These are phyloP conservation scores for Schizochytrium sp. DNA, from an alignment of 108 stramenopile genomes.

Conservation along the genomic window DNA sequence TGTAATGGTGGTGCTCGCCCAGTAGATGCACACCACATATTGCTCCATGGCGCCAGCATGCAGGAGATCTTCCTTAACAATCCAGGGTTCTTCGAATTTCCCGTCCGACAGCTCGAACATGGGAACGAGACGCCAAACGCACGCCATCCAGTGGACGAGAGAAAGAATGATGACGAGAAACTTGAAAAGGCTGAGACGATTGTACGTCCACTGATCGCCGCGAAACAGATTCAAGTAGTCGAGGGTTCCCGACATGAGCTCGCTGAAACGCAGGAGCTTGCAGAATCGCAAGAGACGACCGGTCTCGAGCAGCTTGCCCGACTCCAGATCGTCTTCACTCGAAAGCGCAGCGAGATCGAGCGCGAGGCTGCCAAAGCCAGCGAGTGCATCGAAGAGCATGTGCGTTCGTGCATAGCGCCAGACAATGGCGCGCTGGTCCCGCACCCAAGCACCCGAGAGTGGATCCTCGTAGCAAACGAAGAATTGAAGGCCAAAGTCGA, in stretches of 20 bases:
- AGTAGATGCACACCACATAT: slow-evolving; percentile 39
- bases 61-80: background rate
- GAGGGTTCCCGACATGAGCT: background rate
- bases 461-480: slow-evolving; percentile 1
- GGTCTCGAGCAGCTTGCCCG: background rate
- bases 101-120: background rate
- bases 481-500: background rate
- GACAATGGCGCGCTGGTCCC: background rate
- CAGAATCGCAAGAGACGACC: background rate
- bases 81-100: background rate
- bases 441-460: background rate
- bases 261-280: background rate
- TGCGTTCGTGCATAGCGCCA: background rate
- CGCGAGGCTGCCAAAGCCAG: background rate
- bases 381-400: background rate
- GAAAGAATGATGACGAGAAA: background rate
- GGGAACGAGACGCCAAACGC: background rate
- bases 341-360: background rate
- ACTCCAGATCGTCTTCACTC: background rate
- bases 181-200: background rate
- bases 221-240: background rate
- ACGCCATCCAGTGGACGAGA: background rate
- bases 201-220: background rate
- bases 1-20: slow-evolving; percentile 44
- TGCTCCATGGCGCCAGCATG: background rate